phyloP scores from a whole-genome alignment of 768 basidiomycete genomes.

The Heimioporus sp. region DNA sequence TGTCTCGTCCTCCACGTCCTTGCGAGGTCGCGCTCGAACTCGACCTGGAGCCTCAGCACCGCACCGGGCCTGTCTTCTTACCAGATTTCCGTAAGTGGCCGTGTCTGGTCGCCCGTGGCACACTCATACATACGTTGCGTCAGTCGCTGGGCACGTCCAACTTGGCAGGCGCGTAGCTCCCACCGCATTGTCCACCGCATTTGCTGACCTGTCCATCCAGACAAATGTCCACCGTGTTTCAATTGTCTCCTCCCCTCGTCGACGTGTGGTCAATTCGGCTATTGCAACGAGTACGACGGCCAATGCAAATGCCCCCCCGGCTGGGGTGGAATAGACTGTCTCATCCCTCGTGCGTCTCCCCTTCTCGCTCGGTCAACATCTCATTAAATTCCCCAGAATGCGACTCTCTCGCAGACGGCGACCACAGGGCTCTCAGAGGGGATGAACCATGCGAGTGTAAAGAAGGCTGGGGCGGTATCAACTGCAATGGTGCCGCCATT shows the following conservation, averaged over 20 bases:
- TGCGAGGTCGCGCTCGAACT: conserved; percentile 10
- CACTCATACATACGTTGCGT: conserved; percentile 4
- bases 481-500: conserved; percentile 82
- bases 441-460: conserved; percentile 83
- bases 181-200: too few relatives aligned
- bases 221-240: conserved; percentile 85
- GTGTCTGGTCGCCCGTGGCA: neutral
- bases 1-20: conserved; percentile 5
- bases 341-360: conserved; percentile 74
- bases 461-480: conserved; percentile 94
- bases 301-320: conserved; percentile 96
- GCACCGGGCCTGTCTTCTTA: conserved; percentile 21
- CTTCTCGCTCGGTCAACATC: neutral
- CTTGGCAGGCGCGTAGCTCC: conserved; percentile 11
- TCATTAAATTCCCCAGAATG: conserved; percentile 57
- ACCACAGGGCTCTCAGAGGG: conserved; percentile 76
- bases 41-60: conserved; percentile 12
- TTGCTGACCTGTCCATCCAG: conserved; percentile 25
- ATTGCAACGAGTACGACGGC: conserved; percentile 89
- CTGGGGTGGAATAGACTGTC: conserved; percentile 97
- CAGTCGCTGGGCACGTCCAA: conserved; percentile 22
- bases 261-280: conserved; percentile 88
- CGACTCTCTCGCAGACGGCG: conserved; percentile 90
- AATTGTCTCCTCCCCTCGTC: conserved; percentile 93
- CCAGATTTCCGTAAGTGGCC: conserved; percentile 23